Base-by-base conservation (phyloP, 2,329 filamentous ascomycete genomes). In the Diaporthe nobilis region DNA sequence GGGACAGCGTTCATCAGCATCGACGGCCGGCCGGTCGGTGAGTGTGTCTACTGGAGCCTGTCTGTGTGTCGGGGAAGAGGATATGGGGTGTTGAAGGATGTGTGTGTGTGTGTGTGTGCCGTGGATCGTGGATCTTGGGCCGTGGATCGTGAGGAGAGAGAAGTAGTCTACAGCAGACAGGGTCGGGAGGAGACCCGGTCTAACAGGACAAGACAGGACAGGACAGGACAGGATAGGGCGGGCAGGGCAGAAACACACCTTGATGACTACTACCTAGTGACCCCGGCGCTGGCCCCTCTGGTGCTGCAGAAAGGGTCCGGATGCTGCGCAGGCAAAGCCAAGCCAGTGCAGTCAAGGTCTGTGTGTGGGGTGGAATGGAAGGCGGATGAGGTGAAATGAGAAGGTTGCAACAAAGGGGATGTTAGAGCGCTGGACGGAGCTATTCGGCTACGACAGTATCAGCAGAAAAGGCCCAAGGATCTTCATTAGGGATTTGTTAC, bases 401-500 rank as follows among this genome's bases (percentile, higher is more conserved):
- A 49, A 65, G 71, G 58, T 65, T 55, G 71, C 51, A 65, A 68
- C 65, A 73, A 73, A 65, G 34, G 58, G 71, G 58, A 60, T 53
- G 71, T 73, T 44, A 73, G 47, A 49, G 60, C 71, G 28, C 28
- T 53, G 60, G 58, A 25, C 58, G 60, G 71, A 53, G 58, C 71
- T 51, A n/a, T 55, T 65, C 57, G 51, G 51, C 51, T 71, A 72
- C 71, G 7, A 34, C 47, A 17, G 20, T 60, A 53, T 44, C 25
- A 72, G 34, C 44, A 61, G 58, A 34, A 55, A 42, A 9, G 47
- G 25, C 57, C 60, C 60, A 53, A 63, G 57, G 71, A 72, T 65
- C 71, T 73, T 73, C 71, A 65, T 55, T 55, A 39, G 65, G 65
- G 65, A 73, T 65, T 65, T 44, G 39, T 65, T 73, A 73, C 71